These are phyloP conservation scores for Coemansia sp. DNA, from an alignment of 192 early-diverging fungal genomes.

Conservation along the genomic window DNA sequence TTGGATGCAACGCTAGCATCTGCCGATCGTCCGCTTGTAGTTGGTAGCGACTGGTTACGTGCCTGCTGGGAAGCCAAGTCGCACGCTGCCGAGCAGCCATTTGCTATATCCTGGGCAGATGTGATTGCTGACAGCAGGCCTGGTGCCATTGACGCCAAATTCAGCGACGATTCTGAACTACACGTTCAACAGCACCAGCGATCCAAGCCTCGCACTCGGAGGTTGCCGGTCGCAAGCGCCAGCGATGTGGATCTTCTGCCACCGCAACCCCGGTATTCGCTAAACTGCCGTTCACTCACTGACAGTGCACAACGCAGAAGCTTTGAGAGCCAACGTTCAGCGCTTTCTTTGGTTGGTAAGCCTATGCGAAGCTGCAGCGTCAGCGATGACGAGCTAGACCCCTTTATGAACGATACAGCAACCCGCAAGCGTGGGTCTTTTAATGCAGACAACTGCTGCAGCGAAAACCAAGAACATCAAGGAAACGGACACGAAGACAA, in stretches of 20 bases:
- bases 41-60: conserved; percentile 21
- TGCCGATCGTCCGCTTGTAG: not conserved
- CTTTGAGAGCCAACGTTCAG: not conserved
- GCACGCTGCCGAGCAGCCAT: conserved; percentile 11
- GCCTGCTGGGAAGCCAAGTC: conserved; percentile 24
- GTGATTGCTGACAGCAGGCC: not conserved
- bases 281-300: not conserved
- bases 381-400: conserved; percentile 13
- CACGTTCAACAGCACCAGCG: not conserved
- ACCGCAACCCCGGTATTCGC: conserved; percentile 16
- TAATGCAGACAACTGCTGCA: not conserved
- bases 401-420: not conserved
- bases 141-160: not conserved
- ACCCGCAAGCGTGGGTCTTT: not conserved
- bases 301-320: not conserved
- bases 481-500: not conserved
- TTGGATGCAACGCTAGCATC: not conserved
- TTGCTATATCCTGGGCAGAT: not conserved
- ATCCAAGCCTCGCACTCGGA: not conserved
- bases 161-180: not conserved
- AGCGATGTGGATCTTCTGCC: conserved; percentile 3
- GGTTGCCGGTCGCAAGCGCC: not conserved
- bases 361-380: conserved; percentile 13
- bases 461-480: not conserved
- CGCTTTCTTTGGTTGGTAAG: conserved; percentile 7